Evolutionary conservation across 768 basidiomycete species (phyloP).

Genomic region (Xerocomellus amylosporus): DNA sequence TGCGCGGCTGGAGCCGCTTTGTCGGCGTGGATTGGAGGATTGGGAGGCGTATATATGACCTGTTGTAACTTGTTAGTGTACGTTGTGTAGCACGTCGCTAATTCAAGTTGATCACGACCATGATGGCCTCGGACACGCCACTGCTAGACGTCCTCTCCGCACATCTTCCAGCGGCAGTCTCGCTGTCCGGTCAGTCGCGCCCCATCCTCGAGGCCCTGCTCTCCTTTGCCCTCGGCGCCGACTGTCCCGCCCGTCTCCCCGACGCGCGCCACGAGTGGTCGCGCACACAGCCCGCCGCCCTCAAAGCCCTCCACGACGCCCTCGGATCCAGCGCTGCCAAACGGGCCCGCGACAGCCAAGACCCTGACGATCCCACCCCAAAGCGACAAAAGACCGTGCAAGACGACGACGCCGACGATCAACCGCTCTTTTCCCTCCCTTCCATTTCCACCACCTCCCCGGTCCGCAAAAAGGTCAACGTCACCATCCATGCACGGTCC

Average conservation of each 20-base stretch:
- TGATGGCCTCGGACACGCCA: conserved; percentile 22
- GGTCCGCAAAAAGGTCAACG: conserved; percentile 71
- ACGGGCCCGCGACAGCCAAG: conserved; percentile 22
- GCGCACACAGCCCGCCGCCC: conserved; percentile 19
- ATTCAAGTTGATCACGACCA: background rate
- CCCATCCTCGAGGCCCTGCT: conserved; percentile 25
- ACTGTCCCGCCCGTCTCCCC: conserved; percentile 19
- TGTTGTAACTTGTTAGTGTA: conserved; percentile 13
- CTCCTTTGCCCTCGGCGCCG: conserved; percentile 30
- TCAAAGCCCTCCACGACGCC: conserved; percentile 20
- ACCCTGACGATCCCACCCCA: conserved; percentile 7
- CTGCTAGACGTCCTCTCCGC: conserved; percentile 22
- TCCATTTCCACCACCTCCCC: conserved; percentile 69
- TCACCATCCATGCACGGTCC: conserved; percentile 50
- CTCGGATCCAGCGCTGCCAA: conserved; percentile 17
- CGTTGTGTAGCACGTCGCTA: too few species aligned
- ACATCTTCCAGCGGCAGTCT: conserved; percentile 19
- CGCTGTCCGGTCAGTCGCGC: conserved; percentile 2
- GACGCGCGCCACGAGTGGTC: conserved; percentile 24
- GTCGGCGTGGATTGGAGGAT: conserved; percentile 18
- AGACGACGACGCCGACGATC: conserved; percentile 33
- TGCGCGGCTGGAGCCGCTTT: conserved; percentile 17
- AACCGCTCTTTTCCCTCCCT: conserved; percentile 57
- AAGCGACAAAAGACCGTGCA: conserved; percentile 21
- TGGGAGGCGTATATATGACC: conserved; percentile 21